Base-by-base conservation (phyloP, 768 basidiomycete species). In the Amanita muscaria region DNA sequence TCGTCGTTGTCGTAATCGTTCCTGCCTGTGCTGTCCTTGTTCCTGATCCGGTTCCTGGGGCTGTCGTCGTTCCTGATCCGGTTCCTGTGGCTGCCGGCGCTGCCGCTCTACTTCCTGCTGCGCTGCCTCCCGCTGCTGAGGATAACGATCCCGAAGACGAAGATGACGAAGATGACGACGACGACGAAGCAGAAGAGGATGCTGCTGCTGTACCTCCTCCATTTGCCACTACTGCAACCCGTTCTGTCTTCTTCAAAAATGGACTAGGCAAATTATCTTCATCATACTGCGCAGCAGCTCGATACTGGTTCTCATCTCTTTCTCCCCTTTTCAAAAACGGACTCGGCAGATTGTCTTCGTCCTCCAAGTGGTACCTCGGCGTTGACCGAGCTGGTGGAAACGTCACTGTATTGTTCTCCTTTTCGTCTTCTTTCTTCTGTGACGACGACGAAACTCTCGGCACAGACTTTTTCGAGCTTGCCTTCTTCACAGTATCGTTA, bases 211-310 rank as follows among this genome's bases (percentile, higher is more conserved):
- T n/a, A n/a, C n/a, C n/a, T n/a, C n/a, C n/a, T n/a, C n/a, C n/a
- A n/a, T n/a, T n/a, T n/a, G n/a, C n/a, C n/a, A n/a, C n/a, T n/a
- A n/a, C 46, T 29, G 29, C 40, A 19, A 19, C 69, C 19, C 66
- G 62, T 22, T 79, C 77, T 3, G 50, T 60, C 40, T 74, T 69
- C 56, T 82, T 83, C 31, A 90, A 57, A 62, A 90, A 90, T 4
- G 88, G 88, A 55, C 84, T 87, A 0, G 88, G 88, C 0, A 90
- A 70, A 59, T 88, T 89, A 58, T 88, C 87, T 56, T 88, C 87
- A 55, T 90, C 85, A n/a, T n/a, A n/a, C 0, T 69, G 68, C 9
- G 82, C 19, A 27, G 15, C 15, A 2, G 15, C 29, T 14, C 40
- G 23, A 42, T 19, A 2, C 25, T 30, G 29, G 14, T 27, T 12